A percentile compares a stretch with the other conserved stretches of the same genome.
Evolutionary conservation across 805 yeast species (phyloP).

Genomic region (Blastobotrys robertii): DNA sequence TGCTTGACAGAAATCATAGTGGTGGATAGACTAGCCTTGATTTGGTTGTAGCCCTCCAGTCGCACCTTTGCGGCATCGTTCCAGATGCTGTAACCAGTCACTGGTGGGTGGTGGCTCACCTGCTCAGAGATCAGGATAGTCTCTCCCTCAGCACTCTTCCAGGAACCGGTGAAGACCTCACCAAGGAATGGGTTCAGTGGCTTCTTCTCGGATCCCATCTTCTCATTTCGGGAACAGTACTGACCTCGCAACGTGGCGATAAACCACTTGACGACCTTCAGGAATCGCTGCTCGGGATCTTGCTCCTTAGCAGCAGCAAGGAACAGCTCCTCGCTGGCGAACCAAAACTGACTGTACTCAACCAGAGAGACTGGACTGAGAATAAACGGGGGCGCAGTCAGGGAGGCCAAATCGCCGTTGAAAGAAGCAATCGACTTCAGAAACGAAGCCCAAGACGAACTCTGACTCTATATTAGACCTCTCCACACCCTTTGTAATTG

Average conservation of each 20-base stretch:
- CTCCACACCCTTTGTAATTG: neutral
- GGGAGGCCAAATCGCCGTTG: conserved; percentile 84
- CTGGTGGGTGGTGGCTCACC: conserved; percentile 96
- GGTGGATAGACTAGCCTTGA: conserved; percentile 73
- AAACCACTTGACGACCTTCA: conserved; percentile 86
- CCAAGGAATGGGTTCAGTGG: conserved; percentile 96
- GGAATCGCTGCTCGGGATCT: conserved; percentile 48
- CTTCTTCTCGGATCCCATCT: conserved; percentile 92
- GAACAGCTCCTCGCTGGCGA: conserved; percentile 79
- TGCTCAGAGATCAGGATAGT: conserved; percentile 80
- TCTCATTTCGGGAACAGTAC: conserved; percentile 85
- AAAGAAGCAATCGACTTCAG: conserved; percentile 84
- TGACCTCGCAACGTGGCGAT: conserved; percentile 86
- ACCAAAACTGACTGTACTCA: conserved; percentile 95
- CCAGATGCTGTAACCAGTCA: conserved; percentile 80
- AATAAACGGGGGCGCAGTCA: conserved; percentile 97
- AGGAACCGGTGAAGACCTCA: conserved; percentile 84
- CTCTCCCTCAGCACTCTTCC: conserved; percentile 61
- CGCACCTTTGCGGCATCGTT: conserved; percentile 61
- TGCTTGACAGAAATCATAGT: conserved; percentile 79
- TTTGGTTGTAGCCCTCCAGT: conserved; percentile 83
- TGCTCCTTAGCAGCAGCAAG: conserved; percentile 49
- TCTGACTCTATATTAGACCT: conserved; percentile 9
- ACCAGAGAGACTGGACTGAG: conserved; percentile 79
- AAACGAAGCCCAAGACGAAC: conserved; percentile 75